phyloP scores from a whole-genome alignment of 2,329 filamentous ascomycete species.

The Pleoardoris graminearum region DNA sequence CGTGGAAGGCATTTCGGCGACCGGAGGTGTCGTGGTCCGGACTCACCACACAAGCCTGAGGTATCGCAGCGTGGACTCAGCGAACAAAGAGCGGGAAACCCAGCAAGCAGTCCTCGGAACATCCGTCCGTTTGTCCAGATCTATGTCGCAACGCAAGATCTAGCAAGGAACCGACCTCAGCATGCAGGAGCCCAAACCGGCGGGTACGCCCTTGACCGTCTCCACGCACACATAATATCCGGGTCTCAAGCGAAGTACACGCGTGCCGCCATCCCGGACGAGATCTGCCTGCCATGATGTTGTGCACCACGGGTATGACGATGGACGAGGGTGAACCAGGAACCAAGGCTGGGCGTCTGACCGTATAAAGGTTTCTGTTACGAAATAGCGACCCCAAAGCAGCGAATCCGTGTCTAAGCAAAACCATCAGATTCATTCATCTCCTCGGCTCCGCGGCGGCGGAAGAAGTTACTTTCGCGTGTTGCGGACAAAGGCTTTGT shows the following conservation, averaged over 20 bases:
- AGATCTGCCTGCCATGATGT: neutral
- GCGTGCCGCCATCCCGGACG: neutral
- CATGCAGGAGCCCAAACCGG: too few species aligned
- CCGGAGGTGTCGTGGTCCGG: neutral
- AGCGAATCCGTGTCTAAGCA: constrained; percentile 1
- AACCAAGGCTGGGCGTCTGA: constrained; percentile 20
- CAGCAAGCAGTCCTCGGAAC: neutral
- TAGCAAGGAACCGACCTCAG: too few species aligned
- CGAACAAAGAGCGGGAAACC: neutral
- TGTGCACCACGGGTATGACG: constrained; percentile 2
- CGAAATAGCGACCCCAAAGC: constrained; percentile 25
- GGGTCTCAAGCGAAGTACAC: neutral
- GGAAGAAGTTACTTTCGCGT: neutral
- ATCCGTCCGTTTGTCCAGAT: too few species aligned
- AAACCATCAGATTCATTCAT: constrained; percentile 13
- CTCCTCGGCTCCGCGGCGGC: constrained; percentile 28
- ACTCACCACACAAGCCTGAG: neutral
- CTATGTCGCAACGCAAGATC: too few species aligned
- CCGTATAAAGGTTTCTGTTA: constrained; percentile 23
- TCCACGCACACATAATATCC: neutral
- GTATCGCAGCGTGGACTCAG: too few species aligned
- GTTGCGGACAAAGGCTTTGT: neutral
- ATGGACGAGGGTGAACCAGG: constrained; percentile 15
- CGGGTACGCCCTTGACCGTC: neutral
- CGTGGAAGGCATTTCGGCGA: constrained; percentile 13